Evolutionary conservation across 441 rosid species (phyloP), one percentile per base, ranked within the genome.

Genomic region (Jatropha podagrica): DNA sequence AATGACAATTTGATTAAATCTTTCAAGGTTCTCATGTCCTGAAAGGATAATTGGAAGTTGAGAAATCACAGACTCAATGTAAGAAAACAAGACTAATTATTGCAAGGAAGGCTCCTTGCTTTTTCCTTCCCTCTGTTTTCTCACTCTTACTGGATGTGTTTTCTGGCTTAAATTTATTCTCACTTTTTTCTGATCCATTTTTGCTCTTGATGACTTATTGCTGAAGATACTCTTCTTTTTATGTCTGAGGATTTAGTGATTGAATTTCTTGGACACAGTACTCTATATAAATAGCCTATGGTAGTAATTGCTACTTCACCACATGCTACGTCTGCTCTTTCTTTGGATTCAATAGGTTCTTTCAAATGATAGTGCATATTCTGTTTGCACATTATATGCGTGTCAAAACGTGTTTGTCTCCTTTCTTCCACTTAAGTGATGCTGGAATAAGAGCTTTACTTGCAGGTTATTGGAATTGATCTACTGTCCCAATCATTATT

Each of bases 391-490:
- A 23, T 48, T 41, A 7, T 27, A 6, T 13, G 6, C 46, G 3
- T 42, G 56, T 52, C 5, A 17, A 73, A 56, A 69, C 51, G 42
- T 69, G 5, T 64, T 55, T 7, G 44, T 27, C 20, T 71, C 75
- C 48, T n/a, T 4, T 37, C 5, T 27, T 23, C 51, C 26, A 64
- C 54, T 54, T 32, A 38, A 74, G 71, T 69, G 58, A 58, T 72
- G 52, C 72, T 75, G 68, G 75, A 75, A 46, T 68, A 71, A 75
- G 46, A 42, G 64, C 68, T 66, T 75, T 74, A 75, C 56, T 59
- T 71, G 77, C 85, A 93, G 99, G 98, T 96, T 64, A 91, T 96
- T 75, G 98, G 99, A 81, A 96, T 96, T 76, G 99, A 96, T 85
- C 86, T 96, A 48, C 85, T 92, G 71, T 96, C 99, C 59, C 98